Base-by-base conservation (phyloP, 2,329 filamentous ascomycete species). In the Phaeoacremonium minimum region DNA sequence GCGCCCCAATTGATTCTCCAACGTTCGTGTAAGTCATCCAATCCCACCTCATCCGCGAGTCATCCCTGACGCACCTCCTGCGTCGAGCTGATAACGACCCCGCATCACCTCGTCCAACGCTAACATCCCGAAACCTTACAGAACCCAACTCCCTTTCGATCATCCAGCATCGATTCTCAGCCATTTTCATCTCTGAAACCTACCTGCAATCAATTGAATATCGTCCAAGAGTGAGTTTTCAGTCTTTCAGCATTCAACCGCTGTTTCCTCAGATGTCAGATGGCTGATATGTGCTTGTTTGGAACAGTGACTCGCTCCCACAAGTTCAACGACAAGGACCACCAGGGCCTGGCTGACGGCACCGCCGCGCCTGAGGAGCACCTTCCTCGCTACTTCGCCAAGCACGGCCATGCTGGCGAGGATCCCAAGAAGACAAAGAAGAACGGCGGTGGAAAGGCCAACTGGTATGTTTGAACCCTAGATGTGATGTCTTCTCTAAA, bases 371-470 rank as follows among this genome's bases (percentile, higher is more conserved):
- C 79, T 37, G 75, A 85, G 46, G 85, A 93, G 49, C 77, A 84
- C 53, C 69, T 95, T 18, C 91, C 93, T 56, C 87, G 89, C 57
- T 97, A 86, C 78, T 97, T 97, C 62, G 88, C 80, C 64, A 96
- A 96, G 71, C 69, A 79, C 42, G 91, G 91, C 48, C 83, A 85
- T 57, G 71, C 80, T 52, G 89, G 89, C 56, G 72, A 75, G 50
- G 87, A 95, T 57, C 91, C 93, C 43, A 89, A 87, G 64, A 93
- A 94, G 74, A 83, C 85, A 58, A 98, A 98, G 82, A 98, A 98
- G 73, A 87, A 95, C 56, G 91, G 91, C 46, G 85, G 78, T 49
- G 91, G 91, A 50, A 90, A 87, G 65, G 88, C 85, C 58, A 96
- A 96, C 66, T 98, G 91, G 91, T 95, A 77, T 64, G 83, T 28